Percentiles rank a stretch among this genome's conserved stretches.
phyloP scores from a whole-genome alignment of 306 rosid genomes.

The Macrotyloma uniflorum region DNA sequence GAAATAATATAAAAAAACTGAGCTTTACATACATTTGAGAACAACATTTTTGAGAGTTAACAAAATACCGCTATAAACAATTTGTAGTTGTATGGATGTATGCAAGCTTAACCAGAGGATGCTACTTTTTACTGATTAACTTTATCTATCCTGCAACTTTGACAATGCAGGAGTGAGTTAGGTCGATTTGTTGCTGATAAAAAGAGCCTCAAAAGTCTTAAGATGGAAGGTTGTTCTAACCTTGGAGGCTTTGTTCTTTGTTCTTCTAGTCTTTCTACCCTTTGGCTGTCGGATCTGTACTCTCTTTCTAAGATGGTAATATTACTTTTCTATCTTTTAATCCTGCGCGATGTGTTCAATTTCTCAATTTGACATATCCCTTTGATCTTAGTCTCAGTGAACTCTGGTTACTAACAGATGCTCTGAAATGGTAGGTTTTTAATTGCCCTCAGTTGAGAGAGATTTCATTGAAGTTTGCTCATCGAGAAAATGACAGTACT shows the following conservation, averaged over 20 bases:
- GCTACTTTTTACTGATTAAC: conserved; percentile 33
- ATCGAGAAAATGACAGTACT: conserved; percentile 67
- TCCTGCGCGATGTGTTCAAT: conserved; percentile 22
- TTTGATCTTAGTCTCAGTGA: background rate
- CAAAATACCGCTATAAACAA: too few relatives aligned
- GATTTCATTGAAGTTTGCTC: conserved; percentile 82
- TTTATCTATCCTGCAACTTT: conserved; percentile 21
- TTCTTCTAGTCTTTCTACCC: conserved; percentile 80
- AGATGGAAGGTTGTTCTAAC: conserved; percentile 92
- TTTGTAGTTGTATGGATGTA: background rate
- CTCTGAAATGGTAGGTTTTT: conserved; percentile 56
- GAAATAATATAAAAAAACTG: background rate
- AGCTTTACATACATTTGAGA: background rate
- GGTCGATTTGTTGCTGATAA: conserved; percentile 89
- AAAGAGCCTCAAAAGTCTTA: conserved; percentile 74
- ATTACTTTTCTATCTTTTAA: conserved; percentile 28
- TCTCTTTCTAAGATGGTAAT: conserved; percentile 89
- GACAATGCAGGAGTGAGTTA: conserved; percentile 70
- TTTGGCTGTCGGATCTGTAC: conserved; percentile 86
- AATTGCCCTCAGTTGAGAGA: conserved; percentile 88
- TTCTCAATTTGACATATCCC: conserved; percentile 15
- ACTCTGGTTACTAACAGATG: conserved; percentile 33
- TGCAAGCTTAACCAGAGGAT: background rate
- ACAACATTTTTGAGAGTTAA: too few relatives aligned
- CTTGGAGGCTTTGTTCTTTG: conserved; percentile 73